Conservation (phyloP, 2,329 filamentous ascomycete species). For the Aotearoamyces nothofagi region DNA sequence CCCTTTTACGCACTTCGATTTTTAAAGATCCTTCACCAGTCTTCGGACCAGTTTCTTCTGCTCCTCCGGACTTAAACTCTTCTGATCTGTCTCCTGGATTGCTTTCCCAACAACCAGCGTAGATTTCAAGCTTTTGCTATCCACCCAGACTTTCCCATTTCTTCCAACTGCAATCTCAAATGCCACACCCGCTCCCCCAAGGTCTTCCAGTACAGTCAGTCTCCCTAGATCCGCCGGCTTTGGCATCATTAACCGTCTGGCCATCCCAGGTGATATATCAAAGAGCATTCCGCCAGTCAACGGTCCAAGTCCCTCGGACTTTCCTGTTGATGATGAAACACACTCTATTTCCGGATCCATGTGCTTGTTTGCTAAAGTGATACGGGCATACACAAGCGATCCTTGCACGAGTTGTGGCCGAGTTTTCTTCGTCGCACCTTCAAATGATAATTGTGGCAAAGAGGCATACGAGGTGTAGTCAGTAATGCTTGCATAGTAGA, state of each 20-base stretch:
- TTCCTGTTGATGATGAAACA: conserved; percentile 72
- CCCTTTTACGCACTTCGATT: not conserved
- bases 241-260: conserved; percentile 59
- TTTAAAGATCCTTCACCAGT: conserved; percentile 31
- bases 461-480: conserved; percentile 47
- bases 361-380: conserved; percentile 62
- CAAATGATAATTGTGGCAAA: conserved; percentile 82
- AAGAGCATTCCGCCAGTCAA: conserved; percentile 80
- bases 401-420: conserved; percentile 62
- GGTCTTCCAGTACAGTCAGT: conserved; percentile 61
- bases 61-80: conserved; percentile 42
- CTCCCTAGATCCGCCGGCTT: conserved; percentile 45
- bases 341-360: conserved; percentile 88
- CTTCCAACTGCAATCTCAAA: conserved; percentile 91
- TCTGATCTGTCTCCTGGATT: conserved; percentile 62
- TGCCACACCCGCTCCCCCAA: conserved; percentile 60
- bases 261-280: conserved; percentile 63
- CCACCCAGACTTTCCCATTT: conserved; percentile 87
- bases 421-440: conserved; percentile 83
- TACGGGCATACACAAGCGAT: conserved; percentile 77
- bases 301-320: conserved; percentile 74
- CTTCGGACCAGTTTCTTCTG: conserved; percentile 58
- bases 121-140: conserved; percentile 57
- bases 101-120: conserved; percentile 68
- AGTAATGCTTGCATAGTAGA: conserved; percentile 67